Conservation (phyloP, 2,329 filamentous ascomycete genomes). For the Raffaelea albimanens region DNA sequence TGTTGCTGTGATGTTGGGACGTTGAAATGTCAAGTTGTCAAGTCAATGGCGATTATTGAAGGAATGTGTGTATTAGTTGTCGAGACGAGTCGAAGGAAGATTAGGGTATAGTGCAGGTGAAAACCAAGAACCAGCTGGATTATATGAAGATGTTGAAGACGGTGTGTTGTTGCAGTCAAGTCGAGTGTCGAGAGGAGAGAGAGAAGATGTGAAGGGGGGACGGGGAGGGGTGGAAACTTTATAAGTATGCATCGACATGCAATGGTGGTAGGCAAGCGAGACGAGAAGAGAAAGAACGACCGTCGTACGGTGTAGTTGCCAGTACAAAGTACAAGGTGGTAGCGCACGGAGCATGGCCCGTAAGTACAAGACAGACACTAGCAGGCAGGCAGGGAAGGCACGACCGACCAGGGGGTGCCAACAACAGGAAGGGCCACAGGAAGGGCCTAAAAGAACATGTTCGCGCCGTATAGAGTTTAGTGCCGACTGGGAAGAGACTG, state of each 20-base stretch:
- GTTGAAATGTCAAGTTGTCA: too few relatives aligned
- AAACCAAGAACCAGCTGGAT: constrained; percentile 25
- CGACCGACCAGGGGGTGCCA: neutral
- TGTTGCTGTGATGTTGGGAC: neutral
- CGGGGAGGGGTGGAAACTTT: constrained; percentile 30
- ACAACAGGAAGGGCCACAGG: too few relatives aligned
- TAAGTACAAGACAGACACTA: too few relatives aligned
- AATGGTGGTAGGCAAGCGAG: neutral
- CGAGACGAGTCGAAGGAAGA: constrained; percentile 1
- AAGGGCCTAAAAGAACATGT: too few relatives aligned
- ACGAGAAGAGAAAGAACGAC: too few relatives aligned
- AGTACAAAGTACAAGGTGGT: too few relatives aligned
- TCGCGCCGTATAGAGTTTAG: neutral
- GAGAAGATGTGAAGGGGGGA: constrained; percentile 5
- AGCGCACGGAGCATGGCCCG: too few relatives aligned
- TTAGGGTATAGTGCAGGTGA: constrained; percentile 11
- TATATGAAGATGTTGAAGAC: constrained; percentile 13
- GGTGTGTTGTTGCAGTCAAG: too few relatives aligned
- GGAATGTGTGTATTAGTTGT: neutral
- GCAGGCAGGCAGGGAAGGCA: neutral
- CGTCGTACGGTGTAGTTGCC: too few relatives aligned
- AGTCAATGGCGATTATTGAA: too few relatives aligned
- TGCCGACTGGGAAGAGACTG: neutral
- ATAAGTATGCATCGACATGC: constrained; percentile 29
- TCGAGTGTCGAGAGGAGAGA: neutral